Evolutionary conservation across 106 monocot genomes (phyloP).

Genomic region (Allium cepa): DNA sequence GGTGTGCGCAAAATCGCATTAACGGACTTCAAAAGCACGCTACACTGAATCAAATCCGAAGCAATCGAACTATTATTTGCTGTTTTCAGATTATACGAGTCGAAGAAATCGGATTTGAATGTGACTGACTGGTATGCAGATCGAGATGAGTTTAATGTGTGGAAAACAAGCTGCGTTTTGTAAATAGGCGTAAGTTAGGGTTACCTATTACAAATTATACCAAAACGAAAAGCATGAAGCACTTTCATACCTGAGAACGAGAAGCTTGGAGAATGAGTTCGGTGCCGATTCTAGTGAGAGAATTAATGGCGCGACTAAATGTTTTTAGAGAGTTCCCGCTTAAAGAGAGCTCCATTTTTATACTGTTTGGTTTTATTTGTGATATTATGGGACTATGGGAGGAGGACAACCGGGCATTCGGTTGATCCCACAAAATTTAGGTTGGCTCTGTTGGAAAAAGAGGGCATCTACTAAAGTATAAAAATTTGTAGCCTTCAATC

Average conservation of each 20-base stretch:
- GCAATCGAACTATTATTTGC: neutral
- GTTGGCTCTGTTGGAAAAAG: too few species aligned
- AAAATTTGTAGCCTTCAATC: too few species aligned
- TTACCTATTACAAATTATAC: neutral
- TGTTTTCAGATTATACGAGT: constrained; percentile 25
- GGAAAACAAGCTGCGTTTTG: constrained; percentile 43
- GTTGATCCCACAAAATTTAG: too few species aligned
- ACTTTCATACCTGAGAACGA: constrained; percentile 38
- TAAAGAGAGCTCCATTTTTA: constrained; percentile 67
- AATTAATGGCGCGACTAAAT: constrained; percentile 68
- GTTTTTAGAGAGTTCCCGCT: constrained; percentile 72
- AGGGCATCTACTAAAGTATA: too few species aligned
- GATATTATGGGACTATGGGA: too few species aligned
- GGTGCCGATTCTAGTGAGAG: constrained; percentile 84
- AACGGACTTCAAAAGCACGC: constrained; percentile 80
- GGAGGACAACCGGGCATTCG: too few species aligned
- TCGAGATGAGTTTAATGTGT: constrained; percentile 86
- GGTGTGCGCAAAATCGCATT: constrained; percentile 74
- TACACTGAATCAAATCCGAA: constrained; percentile 39
- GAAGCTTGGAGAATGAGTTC: constrained; percentile 76
- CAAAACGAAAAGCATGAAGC: too few species aligned
- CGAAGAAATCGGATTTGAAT: constrained; percentile 68
- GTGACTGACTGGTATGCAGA: constrained; percentile 81
- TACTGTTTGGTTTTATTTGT: too few species aligned
- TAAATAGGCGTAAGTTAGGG: neutral